Conservation (phyloP, 805 yeast species). For the Lipomyces lipofer region DNA sequence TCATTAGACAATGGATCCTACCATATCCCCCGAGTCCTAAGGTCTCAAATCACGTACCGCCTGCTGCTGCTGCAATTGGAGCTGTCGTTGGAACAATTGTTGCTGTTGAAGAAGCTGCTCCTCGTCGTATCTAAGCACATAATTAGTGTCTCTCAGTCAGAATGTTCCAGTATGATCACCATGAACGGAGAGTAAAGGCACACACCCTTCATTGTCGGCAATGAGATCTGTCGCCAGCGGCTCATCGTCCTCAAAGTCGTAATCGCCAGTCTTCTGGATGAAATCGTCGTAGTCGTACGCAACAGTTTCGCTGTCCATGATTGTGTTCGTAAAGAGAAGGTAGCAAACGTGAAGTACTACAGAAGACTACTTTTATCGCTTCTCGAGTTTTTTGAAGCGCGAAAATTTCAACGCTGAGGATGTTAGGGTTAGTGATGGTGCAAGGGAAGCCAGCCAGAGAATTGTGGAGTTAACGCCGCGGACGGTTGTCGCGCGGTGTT, state of each 20-base stretch:
- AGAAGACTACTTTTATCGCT: too few species aligned
- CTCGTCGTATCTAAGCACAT: conserved; percentile 35
- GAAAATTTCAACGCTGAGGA: too few species aligned
- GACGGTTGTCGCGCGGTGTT: too few species aligned
- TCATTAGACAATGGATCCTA: not conserved
- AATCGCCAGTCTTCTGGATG: conserved; percentile 33
- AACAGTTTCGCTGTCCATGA: conserved; percentile 28
- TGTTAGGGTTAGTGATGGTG: too few species aligned
- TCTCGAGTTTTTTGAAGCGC: too few species aligned
- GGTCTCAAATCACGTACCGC: conserved; percentile 13
- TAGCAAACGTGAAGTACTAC: too few species aligned
- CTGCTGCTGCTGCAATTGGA: conserved; percentile 34
- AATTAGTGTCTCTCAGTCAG: not conserved
- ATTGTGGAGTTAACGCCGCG: too few species aligned
- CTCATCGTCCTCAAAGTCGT: conserved; percentile 35
- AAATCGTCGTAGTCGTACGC: conserved; percentile 32
- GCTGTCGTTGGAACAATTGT: conserved; percentile 35
- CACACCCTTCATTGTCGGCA: conserved; percentile 30
- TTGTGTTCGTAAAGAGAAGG: too few species aligned
- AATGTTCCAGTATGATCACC: not conserved
- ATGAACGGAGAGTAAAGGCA: not conserved
- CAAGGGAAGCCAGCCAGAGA: too few species aligned
- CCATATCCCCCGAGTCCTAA: not conserved
- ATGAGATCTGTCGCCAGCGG: conserved; percentile 33
- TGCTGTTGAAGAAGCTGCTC: conserved; percentile 39